Evolutionary conservation across 2,329 filamentous ascomycete species (phyloP).

Genomic region (Fusarium tanahbumbuense): DNA sequence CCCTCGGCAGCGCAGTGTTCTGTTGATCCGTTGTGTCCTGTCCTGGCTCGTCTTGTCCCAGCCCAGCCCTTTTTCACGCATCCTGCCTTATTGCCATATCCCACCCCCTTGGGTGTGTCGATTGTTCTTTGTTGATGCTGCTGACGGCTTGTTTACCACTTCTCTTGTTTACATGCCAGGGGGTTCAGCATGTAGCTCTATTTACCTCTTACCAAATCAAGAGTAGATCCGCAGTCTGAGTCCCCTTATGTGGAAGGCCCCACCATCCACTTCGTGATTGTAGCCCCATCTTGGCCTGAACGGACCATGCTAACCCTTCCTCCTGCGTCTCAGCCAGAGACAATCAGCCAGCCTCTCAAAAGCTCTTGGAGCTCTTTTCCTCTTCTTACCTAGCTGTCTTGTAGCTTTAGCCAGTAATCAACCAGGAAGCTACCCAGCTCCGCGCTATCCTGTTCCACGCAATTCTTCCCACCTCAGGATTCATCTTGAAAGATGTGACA

Average conservation of each 20-base stretch:
- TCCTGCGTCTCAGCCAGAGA: conserved; percentile 44
- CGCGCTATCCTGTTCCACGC: conserved; percentile 31
- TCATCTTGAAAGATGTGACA: conserved; percentile 27
- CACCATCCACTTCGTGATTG: conserved; percentile 20
- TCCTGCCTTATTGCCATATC: conserved; percentile 14
- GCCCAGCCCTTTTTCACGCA: conserved; percentile 27
- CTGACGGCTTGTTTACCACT: conserved; percentile 37
- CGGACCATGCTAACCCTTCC: conserved; percentile 36
- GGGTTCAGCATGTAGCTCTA: conserved; percentile 29
- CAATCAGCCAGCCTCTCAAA: conserved; percentile 31
- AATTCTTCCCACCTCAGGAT: conserved; percentile 38
- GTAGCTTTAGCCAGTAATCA: conserved; percentile 42
- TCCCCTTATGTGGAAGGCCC: conserved; percentile 27
- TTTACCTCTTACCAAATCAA: conserved; percentile 40
- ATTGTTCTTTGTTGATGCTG: conserved; percentile 33
- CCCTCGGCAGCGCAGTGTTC: conserved; percentile 36
- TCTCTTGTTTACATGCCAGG: conserved; percentile 43
- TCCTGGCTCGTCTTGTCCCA: conserved; percentile 14
- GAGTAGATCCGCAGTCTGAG: conserved; percentile 25
- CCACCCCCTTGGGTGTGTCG: conserved; percentile 42
- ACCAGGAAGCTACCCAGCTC: conserved; percentile 25
- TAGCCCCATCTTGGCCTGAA: conserved; percentile 23
- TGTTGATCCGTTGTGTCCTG: conserved; percentile 36
- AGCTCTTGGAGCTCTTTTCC: conserved; percentile 41
- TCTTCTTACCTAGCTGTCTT: conserved; percentile 25